phyloP scores from a whole-genome alignment of 352 stramenopile genomes.

The Globisporangium splendens region DNA sequence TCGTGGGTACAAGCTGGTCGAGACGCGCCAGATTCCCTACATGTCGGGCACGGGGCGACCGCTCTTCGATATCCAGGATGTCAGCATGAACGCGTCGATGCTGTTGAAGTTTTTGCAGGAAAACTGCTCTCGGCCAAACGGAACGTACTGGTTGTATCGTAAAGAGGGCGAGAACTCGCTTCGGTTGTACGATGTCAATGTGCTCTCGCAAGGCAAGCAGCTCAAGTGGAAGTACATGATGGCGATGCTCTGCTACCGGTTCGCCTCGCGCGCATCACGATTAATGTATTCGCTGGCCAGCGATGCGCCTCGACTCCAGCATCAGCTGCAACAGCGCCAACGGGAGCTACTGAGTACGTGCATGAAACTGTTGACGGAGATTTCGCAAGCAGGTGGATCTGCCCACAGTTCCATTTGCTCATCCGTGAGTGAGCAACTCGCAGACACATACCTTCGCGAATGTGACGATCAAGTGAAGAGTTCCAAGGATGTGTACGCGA shows the following conservation, averaged over 20 bases:
- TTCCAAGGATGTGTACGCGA: neutral
- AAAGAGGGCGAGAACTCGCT: slow-evolving; percentile 78
- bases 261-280: slow-evolving; percentile 65
- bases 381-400: slow-evolving; percentile 50
- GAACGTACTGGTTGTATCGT: slow-evolving; percentile 82
- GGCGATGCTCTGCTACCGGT: slow-evolving; percentile 87
- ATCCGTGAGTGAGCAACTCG: slow-evolving; percentile 76
- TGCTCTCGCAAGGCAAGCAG: slow-evolving; percentile 78
- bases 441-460: slow-evolving; percentile 77
- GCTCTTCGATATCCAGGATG: slow-evolving; percentile 82
- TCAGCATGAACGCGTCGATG: slow-evolving; percentile 85
- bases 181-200: slow-evolving; percentile 79
- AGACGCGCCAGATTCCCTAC: slow-evolving; percentile 81
- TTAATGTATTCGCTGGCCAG: slow-evolving; percentile 57
- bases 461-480: slow-evolving; percentile 23
- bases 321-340: slow-evolving; percentile 68
- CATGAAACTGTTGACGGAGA: slow-evolving; percentile 69
- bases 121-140: slow-evolving; percentile 78
- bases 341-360: slow-evolving; percentile 75
- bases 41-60: slow-evolving; percentile 56
- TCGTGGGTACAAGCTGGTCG: slow-evolving; percentile 81
- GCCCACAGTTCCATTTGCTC: slow-evolving; percentile 75
- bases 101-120: slow-evolving; percentile 84
- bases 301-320: slow-evolving; percentile 52
- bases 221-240: slow-evolving; percentile 92